These are phyloP conservation scores for Pseudotulostoma volvatum DNA, from an alignment of 495 filamentous ascomycete species.

Conservation along the genomic window DNA sequence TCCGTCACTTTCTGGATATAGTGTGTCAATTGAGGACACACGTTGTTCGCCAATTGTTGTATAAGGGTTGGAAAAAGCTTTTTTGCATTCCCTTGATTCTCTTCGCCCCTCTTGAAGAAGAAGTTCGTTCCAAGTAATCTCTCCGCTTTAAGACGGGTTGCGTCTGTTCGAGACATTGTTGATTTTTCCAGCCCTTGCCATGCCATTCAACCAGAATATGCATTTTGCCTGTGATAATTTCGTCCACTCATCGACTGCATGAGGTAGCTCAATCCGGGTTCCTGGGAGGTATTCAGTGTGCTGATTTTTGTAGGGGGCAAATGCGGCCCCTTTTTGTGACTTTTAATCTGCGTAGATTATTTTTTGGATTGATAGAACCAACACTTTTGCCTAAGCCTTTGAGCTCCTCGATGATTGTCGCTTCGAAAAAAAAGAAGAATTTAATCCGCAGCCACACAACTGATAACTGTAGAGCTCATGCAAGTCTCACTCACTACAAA, in stretches of 20 bases:
- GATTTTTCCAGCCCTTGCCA: constrained; percentile 4
- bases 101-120: too few relatives aligned
- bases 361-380: constrained; percentile 14
- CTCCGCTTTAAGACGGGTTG: too few relatives aligned
- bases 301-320: constrained; percentile 14
- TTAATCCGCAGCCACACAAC: constrained; percentile 13
- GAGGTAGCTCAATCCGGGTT: background rate
- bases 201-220: too few relatives aligned
- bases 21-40: background rate
- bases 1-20: background rate
- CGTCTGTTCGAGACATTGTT: too few relatives aligned
- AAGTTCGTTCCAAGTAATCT: too few relatives aligned
- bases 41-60: background rate
- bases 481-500: too few relatives aligned
- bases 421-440: constrained; percentile 8
- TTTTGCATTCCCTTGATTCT: background rate
- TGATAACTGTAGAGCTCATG: constrained; percentile 16
- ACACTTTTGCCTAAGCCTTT: constrained; percentile 13
- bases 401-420: constrained; percentile 13
- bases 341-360: constrained; percentile 9
- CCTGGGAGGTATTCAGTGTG: too few relatives aligned
- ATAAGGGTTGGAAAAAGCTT: background rate
- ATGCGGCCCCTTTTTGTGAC: constrained; percentile 13
- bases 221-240: constrained; percentile 4
- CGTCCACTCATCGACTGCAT: background rate